Evolutionary conservation across 1,139 yeast species (phyloP).

Genomic region (Candida glucosophila): DNA sequence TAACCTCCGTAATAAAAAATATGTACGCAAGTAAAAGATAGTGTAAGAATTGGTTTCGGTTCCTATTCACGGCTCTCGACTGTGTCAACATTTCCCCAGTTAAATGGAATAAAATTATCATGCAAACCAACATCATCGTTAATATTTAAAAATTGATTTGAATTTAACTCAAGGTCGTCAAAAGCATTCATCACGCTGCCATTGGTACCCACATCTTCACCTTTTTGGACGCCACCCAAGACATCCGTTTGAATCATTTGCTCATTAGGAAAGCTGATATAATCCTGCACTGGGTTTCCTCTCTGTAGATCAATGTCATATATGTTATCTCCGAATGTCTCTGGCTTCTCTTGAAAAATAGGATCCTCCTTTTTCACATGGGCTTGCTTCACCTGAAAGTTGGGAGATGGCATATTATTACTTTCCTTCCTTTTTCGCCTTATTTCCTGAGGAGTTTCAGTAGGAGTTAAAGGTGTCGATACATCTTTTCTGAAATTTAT

Average conservation of each 20-base stretch:
- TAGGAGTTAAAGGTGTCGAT: conserved; percentile 36
- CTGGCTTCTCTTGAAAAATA: too few species aligned
- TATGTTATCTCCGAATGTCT: too few species aligned
- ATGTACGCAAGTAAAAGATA: too few species aligned
- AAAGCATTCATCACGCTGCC: conserved; percentile 13
- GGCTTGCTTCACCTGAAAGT: conserved; percentile 17
- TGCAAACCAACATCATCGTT: conserved; percentile 26
- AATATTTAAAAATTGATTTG: conserved; percentile 41
- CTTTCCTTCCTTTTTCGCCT: conserved; percentile 17
- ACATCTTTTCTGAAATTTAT: conserved; percentile 31
- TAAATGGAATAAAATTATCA: conserved; percentile 36
- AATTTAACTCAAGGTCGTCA: conserved; percentile 48
- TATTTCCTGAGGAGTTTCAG: conserved; percentile 25
- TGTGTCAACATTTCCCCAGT: conserved; percentile 49
- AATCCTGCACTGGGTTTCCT: not conserved
- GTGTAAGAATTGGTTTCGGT: too few species aligned
- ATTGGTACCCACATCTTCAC: not conserved
- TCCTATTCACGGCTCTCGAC: conserved; percentile 29
- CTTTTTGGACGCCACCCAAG: conserved; percentile 12
- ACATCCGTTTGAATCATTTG: conserved; percentile 32
- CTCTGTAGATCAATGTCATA: conserved; percentile 11
- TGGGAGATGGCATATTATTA: conserved; percentile 24
- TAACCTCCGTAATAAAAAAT: not conserved
- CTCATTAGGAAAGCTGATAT: conserved; percentile 14
- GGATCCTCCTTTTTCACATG: too few species aligned